Percentiles rank a stretch among this genome's conserved stretches.
Conservation (phyloP, 768 basidiomycete genomes). For the Pleurotus eryngii region DNA sequence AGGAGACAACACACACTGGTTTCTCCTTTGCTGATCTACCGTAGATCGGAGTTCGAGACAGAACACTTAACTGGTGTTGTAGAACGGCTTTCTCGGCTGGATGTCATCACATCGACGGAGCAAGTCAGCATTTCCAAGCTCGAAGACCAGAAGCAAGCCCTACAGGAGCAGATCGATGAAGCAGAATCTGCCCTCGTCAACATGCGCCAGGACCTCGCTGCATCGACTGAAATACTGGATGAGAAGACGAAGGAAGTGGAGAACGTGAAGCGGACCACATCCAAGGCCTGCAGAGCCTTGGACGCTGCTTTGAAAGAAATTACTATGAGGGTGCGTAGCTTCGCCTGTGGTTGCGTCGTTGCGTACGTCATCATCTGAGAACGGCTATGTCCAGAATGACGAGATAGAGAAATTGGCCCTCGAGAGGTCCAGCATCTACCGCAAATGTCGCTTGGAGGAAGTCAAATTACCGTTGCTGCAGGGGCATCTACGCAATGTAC, state of each 20-base stretch:
- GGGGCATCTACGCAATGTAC: constrained; percentile 81
- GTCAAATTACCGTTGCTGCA: constrained; percentile 73
- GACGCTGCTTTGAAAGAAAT: constrained; percentile 94
- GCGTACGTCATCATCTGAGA: neutral
- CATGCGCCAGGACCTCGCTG: constrained; percentile 60
- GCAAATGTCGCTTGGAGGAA: constrained; percentile 92
- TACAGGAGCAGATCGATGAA: constrained; percentile 57
- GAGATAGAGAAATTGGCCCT: constrained; percentile 61
- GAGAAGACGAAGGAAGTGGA: constrained; percentile 75
- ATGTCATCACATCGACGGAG: constrained; percentile 50
- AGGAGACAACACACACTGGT: constrained; percentile 19
- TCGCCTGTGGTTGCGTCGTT: neutral
- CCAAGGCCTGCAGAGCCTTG: constrained; percentile 69
- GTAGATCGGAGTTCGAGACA: constrained; percentile 78
- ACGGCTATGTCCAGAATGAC: constrained; percentile 31
- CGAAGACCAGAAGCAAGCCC: constrained; percentile 48
- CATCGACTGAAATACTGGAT: constrained; percentile 61
- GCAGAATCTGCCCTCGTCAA: constrained; percentile 52
- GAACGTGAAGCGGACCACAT: constrained; percentile 65
- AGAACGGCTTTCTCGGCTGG: constrained; percentile 58
- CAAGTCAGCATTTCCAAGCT: constrained; percentile 49
- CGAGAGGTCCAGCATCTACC: constrained; percentile 78
- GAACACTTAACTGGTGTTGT: constrained; percentile 66
- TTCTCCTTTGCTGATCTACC: neutral
- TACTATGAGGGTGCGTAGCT: constrained; percentile 56